Base-by-base conservation (phyloP, 192 early-diverging fungal species). In the Mortierella alpina region DNA sequence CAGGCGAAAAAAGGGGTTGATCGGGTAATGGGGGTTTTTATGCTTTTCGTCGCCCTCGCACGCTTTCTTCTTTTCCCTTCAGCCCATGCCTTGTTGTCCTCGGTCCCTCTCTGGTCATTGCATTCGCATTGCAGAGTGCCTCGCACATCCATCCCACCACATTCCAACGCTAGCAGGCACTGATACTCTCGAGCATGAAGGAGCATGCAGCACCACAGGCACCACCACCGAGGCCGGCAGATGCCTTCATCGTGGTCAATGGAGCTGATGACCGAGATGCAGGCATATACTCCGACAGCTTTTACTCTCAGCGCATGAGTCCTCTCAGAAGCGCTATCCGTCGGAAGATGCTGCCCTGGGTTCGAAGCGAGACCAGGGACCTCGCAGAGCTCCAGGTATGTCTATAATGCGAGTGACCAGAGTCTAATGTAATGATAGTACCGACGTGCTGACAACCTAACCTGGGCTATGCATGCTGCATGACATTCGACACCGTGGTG, bases 331-430 rank as follows among this genome's bases (percentile, higher is more conserved):
- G 73, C 39, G 60, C 65, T 40, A 48, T 88, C n/a, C 74, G 87
- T 13, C 79, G 73, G 18, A 23, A 63, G 4, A 62, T 88, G 73
- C 64, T 88, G 12, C 87, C 84, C 42, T 59, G 83, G 53, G 75
- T 88, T 20, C 74, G 85, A 52, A 67, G 55, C 53, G 87, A 88
- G 59, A 86, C 87, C 7, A 66, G 70, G 15, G 62, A 55, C 31
- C 50, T 88, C 6, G 87, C 85, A 40, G 63, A 82, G 22, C 75
- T 86, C 13, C 87, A 88, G 84, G 87, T 88, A 84, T 52, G 10
- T 23, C 54, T 7, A 14, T 9, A 31, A 31, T 10, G 13, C 54
- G 8, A 20, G n/a, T 56, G 22, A 56, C 54, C 54, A 22, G 17
- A 14, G 9, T 56, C 20, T 56, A 14, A 20, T 48, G 48, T 46